These are phyloP conservation scores for Cladophialophora exuberans DNA, from an alignment of 2,329 filamentous ascomycete genomes.

Conservation along the genomic window DNA sequence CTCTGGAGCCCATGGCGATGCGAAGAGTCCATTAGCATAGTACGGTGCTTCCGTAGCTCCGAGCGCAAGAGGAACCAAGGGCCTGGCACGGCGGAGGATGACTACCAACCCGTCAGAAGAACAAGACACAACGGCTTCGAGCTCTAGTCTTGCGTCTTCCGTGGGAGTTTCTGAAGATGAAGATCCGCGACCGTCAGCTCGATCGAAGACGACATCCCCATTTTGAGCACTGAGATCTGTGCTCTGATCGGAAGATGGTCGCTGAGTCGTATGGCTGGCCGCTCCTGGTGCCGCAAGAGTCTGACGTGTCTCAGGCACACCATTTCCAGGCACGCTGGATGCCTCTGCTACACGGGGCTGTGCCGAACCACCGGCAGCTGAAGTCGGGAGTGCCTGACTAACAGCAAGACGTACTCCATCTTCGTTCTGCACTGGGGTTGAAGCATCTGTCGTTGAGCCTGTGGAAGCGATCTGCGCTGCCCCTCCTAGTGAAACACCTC, in stretches of 20 bases:
- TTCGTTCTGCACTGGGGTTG: slow-evolving; percentile 18
- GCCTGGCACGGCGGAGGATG: slow-evolving; percentile 73
- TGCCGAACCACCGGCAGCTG: neutral
- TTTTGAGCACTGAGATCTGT: slow-evolving; percentile 43
- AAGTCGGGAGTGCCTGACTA: neutral
- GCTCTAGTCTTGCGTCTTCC: slow-evolving; percentile 58
- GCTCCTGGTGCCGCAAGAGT: neutral
- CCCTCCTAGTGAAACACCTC: slow-evolving; percentile 50
- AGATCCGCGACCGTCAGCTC: slow-evolving; percentile 33
- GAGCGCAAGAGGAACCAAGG: slow-evolving; percentile 65
- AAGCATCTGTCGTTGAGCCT: slow-evolving; percentile 36
- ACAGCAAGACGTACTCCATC: neutral
- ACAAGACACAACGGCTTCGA: slow-evolving; percentile 90
- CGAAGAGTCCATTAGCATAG: slow-evolving; percentile 69
- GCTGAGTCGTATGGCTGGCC: neutral
- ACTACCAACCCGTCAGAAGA: slow-evolving; percentile 87
- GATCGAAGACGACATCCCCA: slow-evolving; percentile 50
- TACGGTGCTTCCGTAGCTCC: slow-evolving; percentile 47
- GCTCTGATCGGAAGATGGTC: slow-evolving; percentile 47
- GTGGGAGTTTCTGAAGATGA: slow-evolving; percentile 29
- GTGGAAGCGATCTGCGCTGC: slow-evolving; percentile 29
- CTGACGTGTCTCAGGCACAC: neutral
- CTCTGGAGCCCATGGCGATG: slow-evolving; percentile 76
- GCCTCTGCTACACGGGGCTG: neutral
- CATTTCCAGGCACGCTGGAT: neutral